These are phyloP conservation scores for Theobroma grandiflorum DNA, from an alignment of 441 rosid species.

Conservation along the genomic window DNA sequence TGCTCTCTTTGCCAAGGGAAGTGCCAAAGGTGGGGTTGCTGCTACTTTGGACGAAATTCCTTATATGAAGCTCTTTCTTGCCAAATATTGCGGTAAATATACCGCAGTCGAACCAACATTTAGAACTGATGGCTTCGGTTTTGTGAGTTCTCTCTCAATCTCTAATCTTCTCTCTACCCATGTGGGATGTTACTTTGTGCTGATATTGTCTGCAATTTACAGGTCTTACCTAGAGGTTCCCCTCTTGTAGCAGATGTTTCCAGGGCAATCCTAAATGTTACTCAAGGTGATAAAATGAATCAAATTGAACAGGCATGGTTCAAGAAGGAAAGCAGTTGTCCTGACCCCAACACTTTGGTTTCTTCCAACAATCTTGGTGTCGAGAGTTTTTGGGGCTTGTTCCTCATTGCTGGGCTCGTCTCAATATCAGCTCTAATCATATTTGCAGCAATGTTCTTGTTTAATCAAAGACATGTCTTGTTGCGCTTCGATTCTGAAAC, in stretches of 20 bases:
- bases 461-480: constrained; percentile 27
- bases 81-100: constrained; percentile 56
- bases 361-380: constrained; percentile 57
- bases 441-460: constrained; percentile 38
- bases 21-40: constrained; percentile 55
- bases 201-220: not conserved
- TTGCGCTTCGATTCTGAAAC: constrained; percentile 2
- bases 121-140: constrained; percentile 68
- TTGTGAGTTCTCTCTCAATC: constrained; percentile 46
- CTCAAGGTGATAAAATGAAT: constrained; percentile 50
- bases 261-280: constrained; percentile 58
- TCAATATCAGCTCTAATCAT: constrained; percentile 47
- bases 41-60: constrained; percentile 68
- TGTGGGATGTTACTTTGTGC: not conserved
- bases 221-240: constrained; percentile 67
- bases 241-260: constrained; percentile 65
- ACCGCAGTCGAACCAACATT: constrained; percentile 49
- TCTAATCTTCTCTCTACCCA: not conserved
- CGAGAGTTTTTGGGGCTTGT: constrained; percentile 64
- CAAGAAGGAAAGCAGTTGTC: constrained; percentile 40
- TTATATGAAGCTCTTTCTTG: constrained; percentile 44
- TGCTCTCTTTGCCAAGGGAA: constrained; percentile 56
- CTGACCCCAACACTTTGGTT: constrained; percentile 32
- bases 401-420: constrained; percentile 47
- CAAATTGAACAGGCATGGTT: constrained; percentile 52